These are phyloP conservation scores for Fusarium sororula DNA, from an alignment of 2,329 filamentous ascomycete genomes.

Conservation along the genomic window DNA sequence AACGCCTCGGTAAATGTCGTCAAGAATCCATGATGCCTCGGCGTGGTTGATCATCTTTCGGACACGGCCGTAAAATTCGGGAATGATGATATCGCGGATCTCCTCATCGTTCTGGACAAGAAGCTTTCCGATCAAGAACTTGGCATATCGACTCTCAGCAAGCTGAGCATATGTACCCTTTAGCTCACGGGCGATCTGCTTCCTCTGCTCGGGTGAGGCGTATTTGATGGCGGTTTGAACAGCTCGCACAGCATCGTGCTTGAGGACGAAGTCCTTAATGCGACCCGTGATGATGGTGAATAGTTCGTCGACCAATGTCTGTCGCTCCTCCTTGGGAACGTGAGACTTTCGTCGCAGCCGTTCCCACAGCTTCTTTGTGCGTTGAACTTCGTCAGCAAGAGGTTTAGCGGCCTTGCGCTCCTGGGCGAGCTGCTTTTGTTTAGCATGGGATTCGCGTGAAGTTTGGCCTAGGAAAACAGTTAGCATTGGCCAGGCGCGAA, in stretches of 20 bases:
- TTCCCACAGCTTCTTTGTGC: slow-evolving; percentile 98
- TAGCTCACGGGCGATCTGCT: slow-evolving; percentile 86
- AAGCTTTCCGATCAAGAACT: slow-evolving; percentile 96
- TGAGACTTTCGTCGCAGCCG: slow-evolving; percentile 91
- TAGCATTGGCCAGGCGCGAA: not conserved
- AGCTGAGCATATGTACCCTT: slow-evolving; percentile 84
- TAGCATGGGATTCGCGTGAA: slow-evolving; percentile 87
- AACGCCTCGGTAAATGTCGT: slow-evolving; percentile 92
- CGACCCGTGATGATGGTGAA: slow-evolving; percentile 91
- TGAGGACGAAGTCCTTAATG: slow-evolving; percentile 95
- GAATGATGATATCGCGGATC: slow-evolving; percentile 87
- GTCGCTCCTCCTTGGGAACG: slow-evolving; percentile 87
- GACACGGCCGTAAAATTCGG: slow-evolving; percentile 94
- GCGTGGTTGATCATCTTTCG: slow-evolving; percentile 94
- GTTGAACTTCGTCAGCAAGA: slow-evolving; percentile 85
- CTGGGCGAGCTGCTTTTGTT: slow-evolving; percentile 87
- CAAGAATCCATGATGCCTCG: slow-evolving; percentile 96
- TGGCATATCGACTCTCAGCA: slow-evolving; percentile 95
- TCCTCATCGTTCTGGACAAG: slow-evolving; percentile 90
- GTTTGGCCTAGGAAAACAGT: slow-evolving; percentile 60
- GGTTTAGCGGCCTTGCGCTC: slow-evolving; percentile 95
- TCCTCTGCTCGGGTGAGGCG: slow-evolving; percentile 83
- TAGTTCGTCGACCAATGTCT: slow-evolving; percentile 86
- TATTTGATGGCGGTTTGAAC: slow-evolving; percentile 98
- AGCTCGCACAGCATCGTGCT: slow-evolving; percentile 96